These are phyloP conservation scores for Plasmodium yoelii DNA, from an alignment of 169 alveolate genomes.

Conservation along the genomic window DNA sequence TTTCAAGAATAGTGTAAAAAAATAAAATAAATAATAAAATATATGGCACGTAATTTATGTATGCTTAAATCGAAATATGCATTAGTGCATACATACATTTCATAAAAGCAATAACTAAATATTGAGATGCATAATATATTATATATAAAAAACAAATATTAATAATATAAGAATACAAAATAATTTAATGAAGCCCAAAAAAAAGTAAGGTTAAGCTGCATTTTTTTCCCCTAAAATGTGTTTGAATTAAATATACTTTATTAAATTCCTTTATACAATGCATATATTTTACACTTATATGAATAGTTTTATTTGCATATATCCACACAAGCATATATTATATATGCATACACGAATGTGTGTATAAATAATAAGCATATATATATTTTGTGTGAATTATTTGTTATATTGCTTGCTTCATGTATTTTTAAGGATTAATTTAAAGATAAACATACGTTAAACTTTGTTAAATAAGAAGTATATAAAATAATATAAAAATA, in stretches of 20 bases:
- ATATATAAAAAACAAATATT: neutral
- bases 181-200: neutral
- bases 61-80: conserved; percentile 14
- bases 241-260: conserved; percentile 1
- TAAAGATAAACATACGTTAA: neutral
- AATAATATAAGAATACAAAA: neutral
- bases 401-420: neutral
- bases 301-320: conserved; percentile 3
- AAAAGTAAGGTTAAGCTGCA: neutral
- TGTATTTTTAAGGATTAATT: neutral
- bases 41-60: neutral
- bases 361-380: conserved; percentile 4
- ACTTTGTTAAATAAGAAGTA: neutral
- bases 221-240: neutral
- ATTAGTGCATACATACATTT: neutral
- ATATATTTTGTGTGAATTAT: neutral
- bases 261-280: neutral
- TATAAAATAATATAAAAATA: neutral
- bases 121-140: too few relatives aligned
- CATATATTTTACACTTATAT: neutral
- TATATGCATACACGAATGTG: neutral
- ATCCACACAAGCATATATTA: neutral
- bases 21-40: neutral
- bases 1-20: neutral
- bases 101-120: too few relatives aligned